phyloP scores from a whole-genome alignment of 257 asterid species.

The Nicotiana noctiflora region DNA sequence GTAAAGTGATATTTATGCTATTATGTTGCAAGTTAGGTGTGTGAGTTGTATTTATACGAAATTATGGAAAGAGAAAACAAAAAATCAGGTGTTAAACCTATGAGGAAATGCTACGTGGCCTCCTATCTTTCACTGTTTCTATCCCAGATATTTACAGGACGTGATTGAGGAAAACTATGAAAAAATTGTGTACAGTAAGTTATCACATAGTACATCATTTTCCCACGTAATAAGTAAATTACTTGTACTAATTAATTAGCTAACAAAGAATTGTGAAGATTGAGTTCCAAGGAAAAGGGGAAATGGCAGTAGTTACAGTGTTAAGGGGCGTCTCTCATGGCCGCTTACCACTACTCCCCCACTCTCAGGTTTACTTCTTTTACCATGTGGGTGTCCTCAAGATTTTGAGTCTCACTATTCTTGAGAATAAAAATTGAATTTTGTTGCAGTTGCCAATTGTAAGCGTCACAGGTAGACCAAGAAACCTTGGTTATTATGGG shows the following conservation, averaged over 20 bases:
- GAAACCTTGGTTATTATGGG: constrained; percentile 23
- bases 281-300: neutral
- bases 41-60: no score
- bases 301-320: constrained; percentile 58
- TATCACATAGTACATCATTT: neutral
- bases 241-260: neutral
- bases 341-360: constrained; percentile 40
- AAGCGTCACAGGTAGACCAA: constrained; percentile 19
- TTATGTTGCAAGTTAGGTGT: no score
- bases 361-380: constrained; percentile 38
- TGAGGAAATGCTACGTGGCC: neutral
- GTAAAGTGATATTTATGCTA: no score
- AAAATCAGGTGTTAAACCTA: no score
- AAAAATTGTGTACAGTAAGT: no score
- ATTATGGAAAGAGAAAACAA: no score
- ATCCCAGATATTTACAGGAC: neutral
- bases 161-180: neutral
- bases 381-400: neutral
- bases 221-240: neutral
- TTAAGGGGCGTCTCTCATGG: constrained; percentile 42
- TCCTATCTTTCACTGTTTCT: neutral
- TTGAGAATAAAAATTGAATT: neutral
- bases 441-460: constrained; percentile 41
- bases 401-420: neutral
- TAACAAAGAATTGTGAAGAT: neutral